Evolutionary conservation across 148 eudicot species (phyloP), one percentile per base, ranked within the genome.

Genomic region (Diospyros kaki): DNA sequence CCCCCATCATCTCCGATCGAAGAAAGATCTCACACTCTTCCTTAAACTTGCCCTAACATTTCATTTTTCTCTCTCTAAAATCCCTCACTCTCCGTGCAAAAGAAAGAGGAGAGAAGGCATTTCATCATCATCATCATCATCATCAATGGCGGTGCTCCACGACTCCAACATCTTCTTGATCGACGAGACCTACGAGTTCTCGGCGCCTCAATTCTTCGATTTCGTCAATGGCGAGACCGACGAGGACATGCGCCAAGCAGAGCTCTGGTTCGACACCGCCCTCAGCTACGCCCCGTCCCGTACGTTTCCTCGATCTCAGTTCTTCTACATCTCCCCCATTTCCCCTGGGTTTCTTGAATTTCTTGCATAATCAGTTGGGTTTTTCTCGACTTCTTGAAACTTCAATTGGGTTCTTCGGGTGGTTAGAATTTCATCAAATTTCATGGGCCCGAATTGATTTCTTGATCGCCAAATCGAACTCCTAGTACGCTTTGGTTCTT

Each of bases 241-340:
- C 41, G 88, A 83, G 4, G 97, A 92, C 5, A 75, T 70, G 45
- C 84, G 74, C 12, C 72, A 58, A 4, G 96, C 98, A 1, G 89
- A 94, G 85, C 90, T 85, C 52, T 94, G 98, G 98, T 94, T 94
- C 58, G 93, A 92, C 38, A 79, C 84, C 7, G 80, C 89, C 48
- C 80, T 81, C 13, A 80, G 87, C 79, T 73, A 86, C 63, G 97
- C 96, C 50, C 98, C 98, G 66, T 92, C 96, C 6, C 98, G 97
- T 94, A 85, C 45, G 93, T 85, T 43, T 43, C 6, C 64, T 67
- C 55, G 38, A n/a, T 76, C 66, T 72, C 17, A 61, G 2, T 52
- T 65, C 48, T 5, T 50, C 46, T 68, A 3, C 52, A 53, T n/a
- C 58, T 17, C 9, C n/a, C 2, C 40, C 1, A 40, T 9, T 12